Base-by-base conservation (phyloP, 257 asterid species). In the Thymus mandschuricus region DNA sequence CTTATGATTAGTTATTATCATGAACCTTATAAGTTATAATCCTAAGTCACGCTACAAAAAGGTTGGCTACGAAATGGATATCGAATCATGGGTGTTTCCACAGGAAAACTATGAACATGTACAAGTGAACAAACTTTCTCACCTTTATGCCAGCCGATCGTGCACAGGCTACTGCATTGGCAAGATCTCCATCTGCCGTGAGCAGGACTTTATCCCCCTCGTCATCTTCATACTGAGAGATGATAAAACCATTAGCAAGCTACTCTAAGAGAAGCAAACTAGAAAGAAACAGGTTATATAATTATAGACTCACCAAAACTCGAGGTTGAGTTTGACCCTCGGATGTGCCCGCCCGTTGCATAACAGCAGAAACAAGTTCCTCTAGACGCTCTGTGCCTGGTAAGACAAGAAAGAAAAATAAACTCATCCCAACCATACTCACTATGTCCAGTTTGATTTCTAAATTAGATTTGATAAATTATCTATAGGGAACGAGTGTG, bases 131-230 rank as follows among this genome's bases (percentile, higher is more conserved):
- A 73, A 71, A 15, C n/a, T 28, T 35, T 65, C 84, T 40, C 62
- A 91, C 97, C 96, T 94, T 91, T 65, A 75, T 84, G 43, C 93
- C 92, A 9, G 71, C 73, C 62, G 92, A 77, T 83, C 90, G 82
- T 38, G 97, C 93, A 58, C 84, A 82, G 81, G 60, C 77, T 76
- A 87, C 88, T 56, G 98, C 98, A 91, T 86, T 81, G 77, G 80
- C 76, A 75, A 94, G 97, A 79, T 94, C 98, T 70, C 82, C 79
- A 68, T 94, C 96, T 21, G 87, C 74, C 61, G 88, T 85, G 67
- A 94, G 96, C 81, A 94, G 79, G 60, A 94, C 97, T 79, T 84
- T 94, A 75, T 94, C 97, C 35, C 97, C 96, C 83, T 94, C 97
- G 44, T 94, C 98, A 69, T 94, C 97, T 82, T 91, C 98, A 76